These are phyloP conservation scores for Acidiella bohemica DNA, from an alignment of 495 filamentous ascomycete species.

Conservation along the genomic window DNA sequence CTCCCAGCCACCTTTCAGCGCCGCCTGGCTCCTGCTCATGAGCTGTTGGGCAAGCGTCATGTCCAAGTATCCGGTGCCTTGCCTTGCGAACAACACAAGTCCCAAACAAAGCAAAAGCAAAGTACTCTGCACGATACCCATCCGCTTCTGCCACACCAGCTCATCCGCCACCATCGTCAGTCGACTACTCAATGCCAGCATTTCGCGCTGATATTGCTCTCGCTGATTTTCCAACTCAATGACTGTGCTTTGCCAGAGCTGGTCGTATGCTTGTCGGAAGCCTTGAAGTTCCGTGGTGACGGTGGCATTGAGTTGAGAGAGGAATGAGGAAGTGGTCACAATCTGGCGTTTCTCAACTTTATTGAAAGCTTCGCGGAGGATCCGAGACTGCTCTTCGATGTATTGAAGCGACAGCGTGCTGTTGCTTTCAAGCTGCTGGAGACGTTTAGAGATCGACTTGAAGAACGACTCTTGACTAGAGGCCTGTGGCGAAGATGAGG, in stretches of 20 bases:
- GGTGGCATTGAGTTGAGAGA: constrained; percentile 71
- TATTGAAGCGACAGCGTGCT: constrained; percentile 87
- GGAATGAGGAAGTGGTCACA: constrained; percentile 64
- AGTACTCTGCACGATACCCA: constrained; percentile 77
- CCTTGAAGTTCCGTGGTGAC: constrained; percentile 73
- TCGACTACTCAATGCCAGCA: constrained; percentile 65
- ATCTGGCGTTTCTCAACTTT: constrained; percentile 85
- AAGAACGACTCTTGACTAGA: constrained; percentile 82
- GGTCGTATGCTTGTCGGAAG: constrained; percentile 78
- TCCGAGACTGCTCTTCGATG: constrained; percentile 88
- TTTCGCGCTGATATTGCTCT: constrained; percentile 64
- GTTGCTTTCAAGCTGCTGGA: constrained; percentile 82
- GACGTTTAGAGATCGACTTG: constrained; percentile 85
- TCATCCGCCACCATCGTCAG: constrained; percentile 84
- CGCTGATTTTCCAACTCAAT: constrained; percentile 81
- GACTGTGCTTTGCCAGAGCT: constrained; percentile 89
- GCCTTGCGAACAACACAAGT: constrained; percentile 65
- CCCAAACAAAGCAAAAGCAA: constrained; percentile 78
- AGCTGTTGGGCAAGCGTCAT: constrained; percentile 45
- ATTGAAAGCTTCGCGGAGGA: constrained; percentile 78
- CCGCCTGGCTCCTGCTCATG: constrained; percentile 26
- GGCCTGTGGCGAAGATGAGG: constrained; percentile 34
- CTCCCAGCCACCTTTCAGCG: constrained; percentile 21
- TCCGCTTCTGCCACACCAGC: constrained; percentile 87
- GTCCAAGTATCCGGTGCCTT: constrained; percentile 38